Evolutionary conservation across 768 basidiomycete genomes (phyloP), one percentile per base, ranked within the genome.

Genomic region (Boletus sensibilis): DNA sequence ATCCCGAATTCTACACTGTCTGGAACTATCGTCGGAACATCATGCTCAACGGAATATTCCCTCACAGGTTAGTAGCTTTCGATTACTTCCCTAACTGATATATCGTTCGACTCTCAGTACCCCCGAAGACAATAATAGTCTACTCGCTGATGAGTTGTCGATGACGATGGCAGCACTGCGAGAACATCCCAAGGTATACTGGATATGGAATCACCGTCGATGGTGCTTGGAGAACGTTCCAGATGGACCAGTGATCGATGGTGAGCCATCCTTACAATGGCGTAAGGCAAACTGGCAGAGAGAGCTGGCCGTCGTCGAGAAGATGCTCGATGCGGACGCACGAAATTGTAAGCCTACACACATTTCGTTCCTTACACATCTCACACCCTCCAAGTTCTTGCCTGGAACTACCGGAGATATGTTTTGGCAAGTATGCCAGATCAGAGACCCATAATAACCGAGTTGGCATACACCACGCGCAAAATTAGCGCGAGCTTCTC

Each of bases 181-280:
- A 65, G 77, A 81, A 10, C 85, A 95, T 67, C 97, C 97, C 14
- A 99, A 98, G 69, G 87, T 97, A 20, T 99, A 99, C 70, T 94
- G 92, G 88, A 94, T 98, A 63, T 99, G 97, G 97, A 98, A 94
- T 68, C 94, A 99, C 65, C 85, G 97, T 38, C 79, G 87, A 64
- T 98, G 97, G 97, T 95, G 95, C 66, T 82, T 99, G 2, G 88
- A 90, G 69, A 83, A 88, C 52, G 82, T 96, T 12, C 95, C 96
- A 0, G 77, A 80, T 50, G 89, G 86, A 1, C 92, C 92, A 0
- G 77, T 75, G 29, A 64, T 69, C 2, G 74, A 76, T 46, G 73
- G 70, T 1, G 72, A 69, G 2, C 78, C 83, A 51, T 65, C 71
- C 11, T 62, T 79, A 47, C 81, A 78, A n/a, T 98, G 94, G 95